Base-by-base conservation (phyloP, 1,139 yeast species). In the Candida frijolesensis region DNA sequence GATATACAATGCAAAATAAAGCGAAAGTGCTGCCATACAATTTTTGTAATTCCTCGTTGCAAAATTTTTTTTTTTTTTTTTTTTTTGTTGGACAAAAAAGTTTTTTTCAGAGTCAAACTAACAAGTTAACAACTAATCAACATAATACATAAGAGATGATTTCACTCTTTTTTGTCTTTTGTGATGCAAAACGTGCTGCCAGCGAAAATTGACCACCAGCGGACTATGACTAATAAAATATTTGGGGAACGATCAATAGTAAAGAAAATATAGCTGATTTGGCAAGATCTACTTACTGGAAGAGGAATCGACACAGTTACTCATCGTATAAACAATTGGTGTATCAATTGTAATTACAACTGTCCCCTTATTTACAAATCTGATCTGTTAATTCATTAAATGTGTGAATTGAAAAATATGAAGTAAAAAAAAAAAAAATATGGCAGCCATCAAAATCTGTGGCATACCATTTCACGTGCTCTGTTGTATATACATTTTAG, bases 391-490 rank as follows among this genome's bases (percentile, higher is more conserved):
- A 8, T 4, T 11, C 2, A 12, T 30, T 19, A 38, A 19, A 19
- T 19, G 18, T 5, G 11, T n/a, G 7, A 2, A 34, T 6, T 16
- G 11, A 34, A 34, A 34, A 19, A 38, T 19, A n/a, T 7, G 39
- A n/a, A n/a, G n/a, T n/a, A n/a, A 42, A 3, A 11, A 30, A 30
- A 42, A 42, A 25, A 6, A 25, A 25, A 25, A 25, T 25, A 25
- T 25, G 10, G 29, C 29, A 25, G 22, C 22, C 22, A 25, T 25
- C 29, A 6, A 25, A 25, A 11, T 15, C 16, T 32, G 45, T 42
- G 45, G 40, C 42, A 37, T 44, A 44, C 11, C 41, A 44, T 44
- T 44, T 44, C 46, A 44, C 46, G 46, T 44, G 46, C 46, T 27
- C 46, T 42, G 45, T 19, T 19, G 41, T 27, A 18, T 32, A 40